Evolutionary conservation across 78 protist genomes (phyloP), one percentile per base, ranked within the genome.

Genomic region (Dictyostelium citrinum): DNA sequence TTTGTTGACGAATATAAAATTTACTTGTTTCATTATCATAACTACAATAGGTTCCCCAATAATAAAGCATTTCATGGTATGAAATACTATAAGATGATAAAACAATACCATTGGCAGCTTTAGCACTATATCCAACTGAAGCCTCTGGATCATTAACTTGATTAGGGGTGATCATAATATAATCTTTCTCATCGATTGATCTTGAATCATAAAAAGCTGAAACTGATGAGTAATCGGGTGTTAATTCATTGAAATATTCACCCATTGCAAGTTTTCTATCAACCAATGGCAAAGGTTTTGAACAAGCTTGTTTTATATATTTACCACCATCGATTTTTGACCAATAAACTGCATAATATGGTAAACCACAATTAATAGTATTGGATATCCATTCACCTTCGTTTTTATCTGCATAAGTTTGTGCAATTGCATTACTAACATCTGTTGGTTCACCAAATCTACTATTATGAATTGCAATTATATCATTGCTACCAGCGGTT

Each of bases 301-400:
- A 17, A 58, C 14, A 58, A 1, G 68, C 29, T 58, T 17, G 31
- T n/a, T 8, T n/a, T 8, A 58, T 58, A n/a, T 17, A n/a, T 0
- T 6, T 2, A n/a, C 68, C 68, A 58, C 29, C 68, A 58, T n/a
- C 29, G 6, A n/a, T 58, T 0, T 16, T 8, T 7, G 31, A 5
- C 68, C 68, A 58, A n/a, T n/a, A 58, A n/a, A 58, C 68, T n/a
- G 68, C 68, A n/a, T 58, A 58, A 58, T 58, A 58, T 58, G 68
- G 8, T 58, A 58, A 58, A 58, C 68, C 68, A 22, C 11, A 8
- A 58, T 58, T 58, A n/a, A 58, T 58, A 8, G 31, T n/a, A n/a
- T n/a, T 11, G n/a, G n/a, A 16, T 22, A 8, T n/a, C n/a, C 29
- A 58, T 8, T 17, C 7, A n/a, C 68, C 68, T n/a, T 58, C 29